Conservation (phyloP, 2,329 filamentous ascomycete genomes). For the Kalmusia sp. region DNA sequence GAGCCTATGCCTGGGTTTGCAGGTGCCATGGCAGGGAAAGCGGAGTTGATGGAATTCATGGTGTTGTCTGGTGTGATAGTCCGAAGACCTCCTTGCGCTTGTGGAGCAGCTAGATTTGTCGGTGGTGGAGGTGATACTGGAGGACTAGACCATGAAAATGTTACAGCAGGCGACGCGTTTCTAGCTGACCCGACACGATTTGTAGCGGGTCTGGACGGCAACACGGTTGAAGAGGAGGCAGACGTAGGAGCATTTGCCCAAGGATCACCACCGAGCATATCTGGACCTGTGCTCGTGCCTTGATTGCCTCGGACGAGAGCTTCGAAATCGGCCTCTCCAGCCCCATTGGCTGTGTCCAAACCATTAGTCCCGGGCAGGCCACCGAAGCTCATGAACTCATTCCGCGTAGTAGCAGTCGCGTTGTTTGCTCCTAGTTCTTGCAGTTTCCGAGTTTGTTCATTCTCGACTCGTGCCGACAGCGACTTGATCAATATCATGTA, state of each 20-base stretch:
- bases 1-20: slow-evolving; percentile 43
- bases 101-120: slow-evolving; percentile 31
- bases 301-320: slow-evolving; percentile 79
- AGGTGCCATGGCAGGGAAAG: slow-evolving; percentile 44
- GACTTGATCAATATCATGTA: slow-evolving; percentile 91
- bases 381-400: slow-evolving; percentile 76
- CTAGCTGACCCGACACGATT: slow-evolving; percentile 34
- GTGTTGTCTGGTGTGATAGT: slow-evolving; percentile 62
- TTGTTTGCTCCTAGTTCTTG: slow-evolving; percentile 76
- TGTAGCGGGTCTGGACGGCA: slow-evolving; percentile 38
- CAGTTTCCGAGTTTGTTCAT: slow-evolving; percentile 86
- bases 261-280: slow-evolving; percentile 52
- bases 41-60: slow-evolving; percentile 48
- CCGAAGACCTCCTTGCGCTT: slow-evolving; percentile 43
- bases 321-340: slow-evolving; percentile 81
- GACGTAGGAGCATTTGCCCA: slow-evolving; percentile 49
- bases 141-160: slow-evolving; percentile 56
- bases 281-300: slow-evolving; percentile 41
- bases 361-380: slow-evolving; percentile 61
- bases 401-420: slow-evolving; percentile 60
- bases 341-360: slow-evolving; percentile 60
- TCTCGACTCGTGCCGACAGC: slow-evolving; percentile 80
- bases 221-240: slow-evolving; percentile 36
- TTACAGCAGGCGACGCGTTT: slow-evolving; percentile 41
- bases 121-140: slow-evolving; percentile 45